Percentiles rank a stretch among this genome's conserved stretches.
Evolutionary conservation across 805 yeast species (phyloP).

Genomic region (Metschnikowia sp.): DNA sequence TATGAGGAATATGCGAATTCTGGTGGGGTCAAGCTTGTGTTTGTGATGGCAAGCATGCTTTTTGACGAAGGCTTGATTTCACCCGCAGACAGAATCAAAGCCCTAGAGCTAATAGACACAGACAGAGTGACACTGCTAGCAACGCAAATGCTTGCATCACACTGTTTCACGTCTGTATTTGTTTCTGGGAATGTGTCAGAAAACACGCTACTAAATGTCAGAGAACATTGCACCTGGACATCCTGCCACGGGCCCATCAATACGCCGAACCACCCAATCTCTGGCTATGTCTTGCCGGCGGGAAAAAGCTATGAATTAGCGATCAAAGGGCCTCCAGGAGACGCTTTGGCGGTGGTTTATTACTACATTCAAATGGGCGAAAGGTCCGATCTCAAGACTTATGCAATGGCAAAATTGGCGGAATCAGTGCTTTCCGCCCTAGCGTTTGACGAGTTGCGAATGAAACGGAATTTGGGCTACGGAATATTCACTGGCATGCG

Average conservation of each 20-base stretch:
- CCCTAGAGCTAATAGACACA: constrained; percentile 47
- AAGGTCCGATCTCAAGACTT: constrained; percentile 30
- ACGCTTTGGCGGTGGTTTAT: constrained; percentile 33
- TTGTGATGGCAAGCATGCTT: constrained; percentile 47
- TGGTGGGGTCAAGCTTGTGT: constrained; percentile 46
- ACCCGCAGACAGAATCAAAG: constrained; percentile 53
- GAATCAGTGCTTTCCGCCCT: constrained; percentile 45
- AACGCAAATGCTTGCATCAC: constrained; percentile 20
- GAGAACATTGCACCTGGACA: not conserved
- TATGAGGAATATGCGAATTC: constrained; percentile 43
- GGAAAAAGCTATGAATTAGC: not conserved
- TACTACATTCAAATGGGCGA: constrained; percentile 57
- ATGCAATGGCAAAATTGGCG: constrained; percentile 44
- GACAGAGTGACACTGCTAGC: constrained; percentile 31
- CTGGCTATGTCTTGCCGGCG: constrained; percentile 4
- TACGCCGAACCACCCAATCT: not conserved
- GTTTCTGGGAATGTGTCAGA: constrained; percentile 47
- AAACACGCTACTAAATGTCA: constrained; percentile 18
- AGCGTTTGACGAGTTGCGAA: constrained; percentile 48
- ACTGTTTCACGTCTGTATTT: constrained; percentile 39
- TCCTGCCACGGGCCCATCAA: not conserved
- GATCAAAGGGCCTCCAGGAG: constrained; percentile 1
- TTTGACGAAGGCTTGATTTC: constrained; percentile 58
- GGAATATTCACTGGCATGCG: constrained; percentile 56
- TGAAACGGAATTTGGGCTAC: constrained; percentile 60